These are phyloP conservation scores for Carex sylvatica DNA, from an alignment of 202 grass and related monocot species.

Conservation along the genomic window DNA sequence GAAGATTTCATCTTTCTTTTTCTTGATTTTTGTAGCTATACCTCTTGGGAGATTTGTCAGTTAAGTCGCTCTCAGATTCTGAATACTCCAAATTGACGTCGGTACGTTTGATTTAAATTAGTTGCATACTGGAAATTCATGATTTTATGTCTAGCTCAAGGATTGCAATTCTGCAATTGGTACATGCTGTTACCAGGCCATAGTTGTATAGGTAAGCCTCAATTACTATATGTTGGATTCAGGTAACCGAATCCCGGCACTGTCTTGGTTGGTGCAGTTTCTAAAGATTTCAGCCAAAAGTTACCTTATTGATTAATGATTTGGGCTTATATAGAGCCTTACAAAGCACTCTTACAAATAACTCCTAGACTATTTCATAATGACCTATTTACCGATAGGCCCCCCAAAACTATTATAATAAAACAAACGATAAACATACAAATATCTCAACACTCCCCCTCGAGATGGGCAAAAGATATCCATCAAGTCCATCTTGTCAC, in stretches of 20 bases:
- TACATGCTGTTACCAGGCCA: not conserved
- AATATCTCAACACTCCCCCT: too few relatives aligned
- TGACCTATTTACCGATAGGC: too few relatives aligned
- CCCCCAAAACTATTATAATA: too few relatives aligned
- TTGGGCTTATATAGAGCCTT: too few relatives aligned
- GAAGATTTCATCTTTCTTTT: constrained; percentile 12
- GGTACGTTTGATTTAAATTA: constrained; percentile 58
- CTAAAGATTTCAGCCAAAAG: too few relatives aligned
- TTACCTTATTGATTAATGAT: too few relatives aligned
- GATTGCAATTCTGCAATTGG: not conserved
- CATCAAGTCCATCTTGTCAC: too few relatives aligned
- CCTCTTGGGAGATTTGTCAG: constrained; percentile 76
- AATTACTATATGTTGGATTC: not conserved
- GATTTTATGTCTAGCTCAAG: constrained; percentile 1
- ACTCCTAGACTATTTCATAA: too few relatives aligned
- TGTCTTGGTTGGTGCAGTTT: constrained; percentile 8
- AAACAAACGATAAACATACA: too few relatives aligned
- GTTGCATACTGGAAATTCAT: not conserved
- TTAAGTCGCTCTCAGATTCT: constrained; percentile 83
- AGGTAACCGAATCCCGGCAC: not conserved
- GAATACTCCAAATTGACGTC: constrained; percentile 98
- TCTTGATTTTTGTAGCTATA: constrained; percentile 54
- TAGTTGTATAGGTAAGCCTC: not conserved
- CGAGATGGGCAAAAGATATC: too few relatives aligned
- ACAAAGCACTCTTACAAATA: too few relatives aligned